Evolutionary conservation across 78 protist species (phyloP).

Genomic region (slime mould (Dictyostelium discoideum)): dicty_2.7 NC_007091.3:3442001-3442500

Average conservation of each 20-base stretch:
- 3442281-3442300: constrained; percentile 29
- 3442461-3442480: not conserved
- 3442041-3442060: too few species aligned
- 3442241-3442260: constrained; percentile 87
- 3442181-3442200: constrained; percentile 8
- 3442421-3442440: not conserved
- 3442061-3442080: too few species aligned
- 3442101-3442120: too few species aligned
- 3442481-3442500: not conserved
- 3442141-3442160: too few species aligned
- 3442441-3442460: not conserved
- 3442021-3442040: too few species aligned
- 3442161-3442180: too few species aligned
- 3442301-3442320: constrained; percentile 79
- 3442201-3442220: constrained; percentile 4
- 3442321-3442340: constrained; percentile 62
- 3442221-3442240: constrained; percentile 49
- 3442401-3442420: constrained; percentile 84
- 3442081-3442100: too few species aligned
- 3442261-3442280: constrained; percentile 84
- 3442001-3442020: too few species aligned
- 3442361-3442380: constrained; percentile 84
- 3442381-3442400: constrained; percentile 82
- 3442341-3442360: constrained; percentile 81
- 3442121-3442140: too few species aligned